Evolutionary conservation across 805 yeast species (phyloP).

Genomic region (Wickerhamomyces canadensis): DNA sequence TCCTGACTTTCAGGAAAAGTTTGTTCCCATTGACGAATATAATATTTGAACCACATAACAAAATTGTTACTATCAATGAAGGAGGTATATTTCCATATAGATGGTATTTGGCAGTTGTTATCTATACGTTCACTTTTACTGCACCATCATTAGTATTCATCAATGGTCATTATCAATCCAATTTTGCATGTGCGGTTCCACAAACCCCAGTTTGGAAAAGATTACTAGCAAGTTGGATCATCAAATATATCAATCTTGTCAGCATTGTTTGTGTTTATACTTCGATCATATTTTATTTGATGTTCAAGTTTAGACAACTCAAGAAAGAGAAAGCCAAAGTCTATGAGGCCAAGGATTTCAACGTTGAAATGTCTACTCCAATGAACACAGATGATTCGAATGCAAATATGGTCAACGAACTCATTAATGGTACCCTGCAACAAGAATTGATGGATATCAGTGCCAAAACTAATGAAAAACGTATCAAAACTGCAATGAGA

Average conservation of each 20-base stretch:
- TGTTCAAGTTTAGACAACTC: slow-evolving; percentile 7
- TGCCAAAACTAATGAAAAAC: slow-evolving; percentile 3
- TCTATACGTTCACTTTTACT: not conserved
- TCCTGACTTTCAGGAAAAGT: not conserved
- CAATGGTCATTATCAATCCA: slow-evolving; percentile 7
- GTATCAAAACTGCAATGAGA: slow-evolving; percentile 10
- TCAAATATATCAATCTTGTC: slow-evolving; percentile 14
- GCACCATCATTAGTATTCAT: slow-evolving; percentile 12
- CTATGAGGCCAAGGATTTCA: slow-evolving; percentile 2
- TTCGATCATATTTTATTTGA: slow-evolving; percentile 13
- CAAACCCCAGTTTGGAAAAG: slow-evolving; percentile 16
- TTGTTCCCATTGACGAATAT: not conserved
- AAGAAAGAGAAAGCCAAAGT: slow-evolving; percentile 9
- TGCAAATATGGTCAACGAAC: not conserved
- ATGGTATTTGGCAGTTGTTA: not conserved
- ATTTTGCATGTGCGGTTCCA: slow-evolving; percentile 15
- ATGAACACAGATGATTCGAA: no score
- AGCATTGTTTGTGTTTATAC: slow-evolving; percentile 13
- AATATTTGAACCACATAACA: not conserved
- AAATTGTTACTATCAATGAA: slow-evolving; percentile 11
- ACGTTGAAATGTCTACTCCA: no score
- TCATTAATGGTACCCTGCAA: slow-evolving; percentile 9
- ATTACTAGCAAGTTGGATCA: slow-evolving; percentile 12
- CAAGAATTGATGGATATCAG: slow-evolving; percentile 16
- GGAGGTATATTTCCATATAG: slow-evolving; percentile 19